Evolutionary conservation across 2,329 filamentous ascomycete species (phyloP), one percentile per base, ranked within the genome.

Genomic region (Hymenoscyphus fructigenus): DNA sequence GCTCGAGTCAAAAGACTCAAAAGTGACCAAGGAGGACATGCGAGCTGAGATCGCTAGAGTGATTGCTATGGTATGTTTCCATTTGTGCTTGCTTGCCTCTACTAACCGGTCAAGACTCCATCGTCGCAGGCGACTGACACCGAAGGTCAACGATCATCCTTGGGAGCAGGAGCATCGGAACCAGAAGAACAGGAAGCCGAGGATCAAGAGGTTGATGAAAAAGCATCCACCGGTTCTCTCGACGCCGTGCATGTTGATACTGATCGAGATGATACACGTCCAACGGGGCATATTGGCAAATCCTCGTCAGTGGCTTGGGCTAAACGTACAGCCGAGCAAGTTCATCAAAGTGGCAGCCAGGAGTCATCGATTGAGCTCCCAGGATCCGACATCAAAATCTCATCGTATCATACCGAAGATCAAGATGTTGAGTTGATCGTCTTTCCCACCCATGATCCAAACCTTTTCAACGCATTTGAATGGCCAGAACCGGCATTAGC

Each of bases 351-450:
- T 15, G 61, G 32, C 2, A 58, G 41, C 6, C 38, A 57, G 17
- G 56, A 63, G n/a, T 23, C 58, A 2, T 29, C 44, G 1, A 53
- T 62, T 29, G 64, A 57, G 28, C 41, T 53, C 10, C 56, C 59
- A 34, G 63, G 64, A 14, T 56, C 3, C 3, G 58, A 57, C 34
- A 64, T 66, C 23, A 62, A 59, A 2, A 20, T 63, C 2, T 29
- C 66, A 12, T 72, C 70, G 1, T 72, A 73, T 55, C 64, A 72
- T 57, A 70, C 69, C 2, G 69, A 74, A 38, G 71, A 71, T 41
- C 57, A 63, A 15, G 71, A 74, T 60, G n/a, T 70, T 4, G 64
- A 67, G 36, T 29, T 41, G n/a, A 17, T 68, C 26, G 50, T 17
- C 6, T 29, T 32, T 26, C 14, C 23, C 28, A 53, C 26, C 29